phyloP scores from a whole-genome alignment of 441 rosid species.

The Corymbia calophylla region DNA sequence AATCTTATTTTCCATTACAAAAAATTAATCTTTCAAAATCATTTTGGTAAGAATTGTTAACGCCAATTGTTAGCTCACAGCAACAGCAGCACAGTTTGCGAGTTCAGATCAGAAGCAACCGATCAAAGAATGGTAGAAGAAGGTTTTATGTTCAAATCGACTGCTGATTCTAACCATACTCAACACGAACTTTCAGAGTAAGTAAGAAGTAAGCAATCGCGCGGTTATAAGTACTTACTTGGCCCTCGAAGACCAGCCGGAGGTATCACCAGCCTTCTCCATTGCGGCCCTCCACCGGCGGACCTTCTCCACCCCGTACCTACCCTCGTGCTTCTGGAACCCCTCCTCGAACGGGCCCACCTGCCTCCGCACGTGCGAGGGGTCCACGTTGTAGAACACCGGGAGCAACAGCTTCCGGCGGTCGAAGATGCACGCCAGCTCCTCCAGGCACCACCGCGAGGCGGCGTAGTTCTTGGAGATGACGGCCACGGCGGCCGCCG shows the following conservation, averaged over 20 bases:
- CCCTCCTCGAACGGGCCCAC: slow-evolving; percentile 13
- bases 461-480: slow-evolving; percentile 10
- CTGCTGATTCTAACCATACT: neutral
- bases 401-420: slow-evolving; percentile 17
- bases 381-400: slow-evolving; percentile 20
- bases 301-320: slow-evolving; percentile 9
- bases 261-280: slow-evolving; percentile 28
- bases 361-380: slow-evolving; percentile 26
- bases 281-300: slow-evolving; percentile 32
- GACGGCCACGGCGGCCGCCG: slow-evolving; percentile 8
- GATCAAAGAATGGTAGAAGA: neutral
- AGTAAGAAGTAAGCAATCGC: neutral
- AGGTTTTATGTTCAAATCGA: neutral
- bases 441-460: slow-evolving; percentile 24
- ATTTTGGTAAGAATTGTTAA: no score
- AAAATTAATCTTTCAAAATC: no score
- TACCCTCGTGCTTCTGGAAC: slow-evolving; percentile 1
- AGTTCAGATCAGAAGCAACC: neutral
- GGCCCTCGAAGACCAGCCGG: slow-evolving; percentile 17
- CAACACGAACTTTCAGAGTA: neutral
- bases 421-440: slow-evolving; percentile 8
- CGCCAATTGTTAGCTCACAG: no score
- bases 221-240: neutral
- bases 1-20: no score
- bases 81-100: neutral